Base-by-base conservation (phyloP, 371 early-diverging fungal species). In the Sporodiniella umbellata region DNA sequence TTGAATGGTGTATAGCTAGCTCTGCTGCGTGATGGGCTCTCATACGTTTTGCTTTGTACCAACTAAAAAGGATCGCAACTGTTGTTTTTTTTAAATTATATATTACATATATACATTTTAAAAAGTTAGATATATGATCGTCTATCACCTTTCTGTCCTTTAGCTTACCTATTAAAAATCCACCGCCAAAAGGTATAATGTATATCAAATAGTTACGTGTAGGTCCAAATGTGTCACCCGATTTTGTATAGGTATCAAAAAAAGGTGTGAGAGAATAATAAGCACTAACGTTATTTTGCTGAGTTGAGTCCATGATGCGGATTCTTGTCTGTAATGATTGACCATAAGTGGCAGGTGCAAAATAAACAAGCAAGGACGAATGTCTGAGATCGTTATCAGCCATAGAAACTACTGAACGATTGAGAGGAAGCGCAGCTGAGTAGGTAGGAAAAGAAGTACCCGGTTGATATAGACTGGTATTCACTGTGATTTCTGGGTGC, bases 81-180 rank as follows among this genome's bases (percentile, higher is more conserved):
- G 11, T 18, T 6, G 8, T 17, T n/a, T n/a, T n/a, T n/a, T n/a
- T 5, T n/a, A n/a, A 19, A 33, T 31, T 31, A 12, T 31, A 31
- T 31, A 31, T 31, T 31, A 31, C 10, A 2, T 12, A 11, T 33
- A 15, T 40, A 11, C 5, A 19, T 23, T 22, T 2, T 8, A 33
- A 12, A 24, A 22, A 26, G 35, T n/a, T 35, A 14, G 4, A 35
- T 35, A 2, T 14, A 1, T 35, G 5, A 4, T 14, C 35, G 1
- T 31, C 12, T 31, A 31, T 31, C 31, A 10, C 12, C n/a, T n/a
- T n/a, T n/a, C n/a, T n/a, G n/a, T n/a, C n/a, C n/a, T n/a, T n/a
- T n/a, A n/a, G n/a, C 15, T 35, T 72, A 70, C 76, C 68, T 19
- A 75, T 58, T 18, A 72, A 18, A 30, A 75, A 72, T 1, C 65